Conservation (phyloP, 768 basidiomycete species). For the Albatrellus ellisii region DNA sequence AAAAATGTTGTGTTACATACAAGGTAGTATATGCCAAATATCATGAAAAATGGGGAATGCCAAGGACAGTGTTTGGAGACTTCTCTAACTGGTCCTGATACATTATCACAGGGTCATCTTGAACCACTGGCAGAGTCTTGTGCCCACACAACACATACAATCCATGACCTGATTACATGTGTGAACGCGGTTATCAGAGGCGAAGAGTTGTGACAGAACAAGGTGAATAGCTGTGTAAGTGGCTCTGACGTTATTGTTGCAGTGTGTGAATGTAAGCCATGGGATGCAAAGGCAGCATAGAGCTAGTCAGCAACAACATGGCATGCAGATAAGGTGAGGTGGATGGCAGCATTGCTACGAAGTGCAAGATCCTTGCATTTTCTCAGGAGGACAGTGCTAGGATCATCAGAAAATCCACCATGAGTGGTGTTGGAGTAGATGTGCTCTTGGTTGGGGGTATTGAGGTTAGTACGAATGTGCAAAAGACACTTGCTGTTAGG, state of each 20-base stretch:
- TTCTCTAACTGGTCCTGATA: too few species aligned
- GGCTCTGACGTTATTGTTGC: constrained; percentile 48
- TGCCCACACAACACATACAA: constrained; percentile 70
- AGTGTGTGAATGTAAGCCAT: constrained; percentile 65
- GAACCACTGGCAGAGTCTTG: constrained; percentile 36
- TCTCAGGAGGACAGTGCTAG: constrained; percentile 55
- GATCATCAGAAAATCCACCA: constrained; percentile 41
- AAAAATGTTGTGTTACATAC: too few species aligned
- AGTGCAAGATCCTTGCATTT: constrained; percentile 56
- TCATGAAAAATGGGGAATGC: too few species aligned
- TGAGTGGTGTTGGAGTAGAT: constrained; percentile 28
- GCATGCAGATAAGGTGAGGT: constrained; percentile 29
- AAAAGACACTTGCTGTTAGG: constrained; percentile 37
- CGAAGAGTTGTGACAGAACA: constrained; percentile 25
- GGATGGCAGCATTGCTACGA: constrained; percentile 44
- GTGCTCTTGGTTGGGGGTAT: constrained; percentile 26
- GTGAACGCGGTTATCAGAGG: constrained; percentile 39
- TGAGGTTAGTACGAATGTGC: constrained; percentile 43
- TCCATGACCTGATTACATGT: constrained; percentile 57
- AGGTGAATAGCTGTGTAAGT: constrained; percentile 37
- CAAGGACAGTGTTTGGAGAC: too few species aligned
- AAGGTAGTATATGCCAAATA: constrained; percentile 22
- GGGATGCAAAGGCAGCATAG: constrained; percentile 54
- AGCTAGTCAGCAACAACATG: constrained; percentile 37
- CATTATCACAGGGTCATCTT: constrained; percentile 20